Percentiles rank a stretch among this genome's conserved stretches.
Conservation (phyloP, 2,329 filamentous ascomycete species). For the Venturia aucupariae region DNA sequence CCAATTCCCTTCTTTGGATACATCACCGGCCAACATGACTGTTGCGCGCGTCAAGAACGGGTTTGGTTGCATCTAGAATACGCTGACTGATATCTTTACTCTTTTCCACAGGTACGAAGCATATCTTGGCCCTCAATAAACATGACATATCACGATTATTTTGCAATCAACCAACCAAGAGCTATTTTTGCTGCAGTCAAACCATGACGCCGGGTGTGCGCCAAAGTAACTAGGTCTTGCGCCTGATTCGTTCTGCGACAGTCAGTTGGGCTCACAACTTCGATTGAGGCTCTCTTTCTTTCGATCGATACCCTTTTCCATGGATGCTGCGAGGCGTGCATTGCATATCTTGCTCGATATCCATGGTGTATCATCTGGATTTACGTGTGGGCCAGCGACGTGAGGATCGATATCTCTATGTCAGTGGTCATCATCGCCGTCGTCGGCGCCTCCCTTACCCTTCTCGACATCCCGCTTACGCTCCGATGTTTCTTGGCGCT, state of each 20-base stretch:
- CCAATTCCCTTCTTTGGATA: not conserved
- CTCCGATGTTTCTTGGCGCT: not conserved
- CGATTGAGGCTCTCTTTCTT: not conserved
- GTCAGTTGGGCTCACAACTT: not conserved
- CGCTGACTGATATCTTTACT: not conserved
- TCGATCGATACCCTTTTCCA: not conserved
- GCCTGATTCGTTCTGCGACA: not conserved
- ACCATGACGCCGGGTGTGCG: not conserved
- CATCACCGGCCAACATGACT: not conserved
- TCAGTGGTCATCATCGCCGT: not conserved
- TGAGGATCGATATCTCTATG: not conserved
- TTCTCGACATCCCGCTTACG: not conserved
- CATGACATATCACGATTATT: not conserved
- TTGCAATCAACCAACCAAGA: not conserved
- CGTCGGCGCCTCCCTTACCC: not conserved
- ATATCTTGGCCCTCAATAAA: slow-evolving; percentile 10
- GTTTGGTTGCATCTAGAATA: not conserved
- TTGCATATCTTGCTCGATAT: not conserved
- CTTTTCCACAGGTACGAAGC: slow-evolving; percentile 5
- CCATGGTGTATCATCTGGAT: not conserved
- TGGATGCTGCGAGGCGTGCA: not conserved
- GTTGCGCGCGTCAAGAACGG: not conserved
- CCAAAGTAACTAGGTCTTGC: not conserved
- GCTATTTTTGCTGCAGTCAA: not conserved
- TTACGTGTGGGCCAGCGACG: not conserved